Conservation (phyloP, 768 basidiomycete genomes). For the Tulasnella sp. region DNA sequence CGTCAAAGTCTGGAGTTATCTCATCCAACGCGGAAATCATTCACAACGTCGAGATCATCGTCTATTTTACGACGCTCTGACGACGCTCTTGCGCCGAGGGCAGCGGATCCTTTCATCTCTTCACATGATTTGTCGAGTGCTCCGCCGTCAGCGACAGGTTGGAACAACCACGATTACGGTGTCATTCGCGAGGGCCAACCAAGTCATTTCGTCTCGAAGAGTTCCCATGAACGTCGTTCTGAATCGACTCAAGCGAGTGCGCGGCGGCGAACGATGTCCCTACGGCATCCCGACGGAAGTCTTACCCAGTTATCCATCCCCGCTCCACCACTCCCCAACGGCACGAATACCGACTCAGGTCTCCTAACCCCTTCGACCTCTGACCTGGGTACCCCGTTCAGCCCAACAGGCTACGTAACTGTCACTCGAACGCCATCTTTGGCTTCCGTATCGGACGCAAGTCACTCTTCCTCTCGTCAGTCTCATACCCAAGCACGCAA, state of each 20-base stretch:
- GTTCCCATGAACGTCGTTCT: background rate
- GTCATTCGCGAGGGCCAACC: background rate
- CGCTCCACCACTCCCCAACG: background rate
- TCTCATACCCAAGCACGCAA: background rate
- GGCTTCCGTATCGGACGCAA: background rate
- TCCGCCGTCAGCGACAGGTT: background rate
- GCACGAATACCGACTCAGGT: background rate
- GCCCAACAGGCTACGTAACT: background rate
- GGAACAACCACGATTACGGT: background rate
- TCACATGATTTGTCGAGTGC: background rate
- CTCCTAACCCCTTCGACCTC: background rate
- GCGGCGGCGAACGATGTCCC: conserved; percentile 1
- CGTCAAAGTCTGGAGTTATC: background rate
- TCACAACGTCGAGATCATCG: background rate
- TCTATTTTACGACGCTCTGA: background rate
- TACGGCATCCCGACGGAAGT: background rate
- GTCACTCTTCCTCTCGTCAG: background rate
- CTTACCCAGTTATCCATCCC: background rate
- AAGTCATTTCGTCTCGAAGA: background rate
- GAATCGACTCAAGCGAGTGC: background rate
- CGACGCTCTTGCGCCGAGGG: background rate
- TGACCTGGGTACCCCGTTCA: background rate
- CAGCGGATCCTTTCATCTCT: background rate
- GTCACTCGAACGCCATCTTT: background rate
- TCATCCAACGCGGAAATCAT: background rate